Evolutionary conservation across 495 filamentous ascomycete species (phyloP).

Genomic region (Podospora australis): DNA sequence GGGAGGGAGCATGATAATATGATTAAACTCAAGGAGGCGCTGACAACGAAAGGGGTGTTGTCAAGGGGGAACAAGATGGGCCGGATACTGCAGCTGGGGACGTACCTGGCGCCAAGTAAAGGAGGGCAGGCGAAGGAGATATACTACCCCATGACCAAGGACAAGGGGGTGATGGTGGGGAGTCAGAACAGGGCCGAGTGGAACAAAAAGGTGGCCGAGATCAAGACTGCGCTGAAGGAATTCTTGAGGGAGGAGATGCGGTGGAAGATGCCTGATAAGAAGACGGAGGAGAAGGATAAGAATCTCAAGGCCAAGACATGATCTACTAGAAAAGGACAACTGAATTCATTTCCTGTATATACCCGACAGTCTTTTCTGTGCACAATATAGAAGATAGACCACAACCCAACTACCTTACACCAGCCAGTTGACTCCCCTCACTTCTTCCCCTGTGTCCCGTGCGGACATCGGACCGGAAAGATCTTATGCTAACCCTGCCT

Average conservation of each 20-base stretch:
- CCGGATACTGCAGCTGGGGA: slow-evolving; percentile 20
- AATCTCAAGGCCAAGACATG: not conserved
- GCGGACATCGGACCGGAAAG: no score
- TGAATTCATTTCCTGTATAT: no score
- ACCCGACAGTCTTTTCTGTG: no score
- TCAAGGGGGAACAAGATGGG: slow-evolving; percentile 5
- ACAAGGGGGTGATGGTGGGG: not conserved
- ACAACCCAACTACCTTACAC: no score
- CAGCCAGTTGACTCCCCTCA: no score
- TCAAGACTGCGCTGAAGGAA: slow-evolving; percentile 18
- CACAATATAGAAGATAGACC: no score
- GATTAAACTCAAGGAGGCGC: slow-evolving; percentile 16
- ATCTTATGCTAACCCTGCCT: no score
- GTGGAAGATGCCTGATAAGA: slow-evolving; percentile 15
- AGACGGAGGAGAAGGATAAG: not conserved
- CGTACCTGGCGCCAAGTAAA: slow-evolving; percentile 3
- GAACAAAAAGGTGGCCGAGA: slow-evolving; percentile 16
- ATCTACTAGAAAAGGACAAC: no score
- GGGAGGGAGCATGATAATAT: slow-evolving; percentile 21
- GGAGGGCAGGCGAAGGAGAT: not conserved
- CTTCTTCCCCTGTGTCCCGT: no score
- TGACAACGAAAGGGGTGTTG: slow-evolving; percentile 4
- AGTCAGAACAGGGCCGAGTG: slow-evolving; percentile 4
- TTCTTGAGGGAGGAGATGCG: slow-evolving; percentile 20
- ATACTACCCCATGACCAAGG: not conserved